Base-by-base conservation (phyloP, 805 yeast species). In the Hanseniaspora taiwanica region DNA sequence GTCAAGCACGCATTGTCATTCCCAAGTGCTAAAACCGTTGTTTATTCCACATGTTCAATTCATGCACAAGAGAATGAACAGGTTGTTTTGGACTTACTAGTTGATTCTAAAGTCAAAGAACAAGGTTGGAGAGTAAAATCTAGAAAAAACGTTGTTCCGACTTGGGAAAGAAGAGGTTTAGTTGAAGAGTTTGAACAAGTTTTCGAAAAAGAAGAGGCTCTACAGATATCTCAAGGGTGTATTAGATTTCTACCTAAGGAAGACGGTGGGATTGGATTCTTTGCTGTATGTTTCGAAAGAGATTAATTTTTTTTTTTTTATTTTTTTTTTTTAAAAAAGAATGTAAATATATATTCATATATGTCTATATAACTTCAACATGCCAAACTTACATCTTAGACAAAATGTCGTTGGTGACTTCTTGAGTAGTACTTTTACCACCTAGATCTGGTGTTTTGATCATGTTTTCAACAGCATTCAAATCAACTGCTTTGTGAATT, bases 231-330 rank as follows among this genome's bases (percentile, higher is more conserved):
- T 1, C 85, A 78, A 1, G 89, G 91, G 0, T 87, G 96, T 61
- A 76, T 91, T 0, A 68, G 99, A 48, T 81, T 87, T 0, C 61
- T 77, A 34, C 95, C 96, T 1, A 78, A 75, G 45, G 80, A 72
- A 35, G 98, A 91, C 56, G 98, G 97, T 23, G 98, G 98, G n/a
- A 91, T 91, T 51, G 99, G 99, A 0, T 91, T 91, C 56, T 91
- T 91, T 60, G 97, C 96, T 0, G 97, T 87, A 1, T 78, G 91
- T 42, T 89, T 91, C 56, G 81, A 82, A 46, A 69, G 81, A 42
- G 54, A 46, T 42, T 18, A 6, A 12, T 33, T 33, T 18, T n/a
- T 32, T 35, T 35, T 16, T 31, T 16, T 27, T 27, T 29, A 37
- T 40, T 25, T 32, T 33, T 17, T 20, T 17, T 18, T 36, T 35